A percentile compares a stretch with the other conserved stretches of the same genome.
phyloP scores from a whole-genome alignment of 768 basidiomycete genomes.

The Tylopilus subfusipes region DNA sequence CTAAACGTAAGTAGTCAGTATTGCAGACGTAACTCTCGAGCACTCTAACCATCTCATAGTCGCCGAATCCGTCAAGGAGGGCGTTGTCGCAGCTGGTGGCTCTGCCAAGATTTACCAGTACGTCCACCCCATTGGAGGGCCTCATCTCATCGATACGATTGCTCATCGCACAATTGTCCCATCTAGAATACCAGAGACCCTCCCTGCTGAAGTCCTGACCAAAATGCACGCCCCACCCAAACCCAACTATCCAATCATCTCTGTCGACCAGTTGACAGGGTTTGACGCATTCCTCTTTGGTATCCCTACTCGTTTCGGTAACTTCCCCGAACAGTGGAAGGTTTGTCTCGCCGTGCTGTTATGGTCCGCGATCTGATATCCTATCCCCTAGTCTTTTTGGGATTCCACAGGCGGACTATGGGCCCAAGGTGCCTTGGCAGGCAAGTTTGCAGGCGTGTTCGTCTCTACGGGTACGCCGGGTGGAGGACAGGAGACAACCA shows the following conservation, averaged over 20 bases:
- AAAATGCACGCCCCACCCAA: too few relatives aligned
- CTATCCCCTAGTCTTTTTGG: too few relatives aligned
- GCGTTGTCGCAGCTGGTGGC: conserved; percentile 49
- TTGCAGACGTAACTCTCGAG: neutral
- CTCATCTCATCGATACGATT: too few relatives aligned
- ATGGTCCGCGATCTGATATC: neutral
- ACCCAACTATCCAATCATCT: too few relatives aligned
- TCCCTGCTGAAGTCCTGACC: conserved; percentile 59
- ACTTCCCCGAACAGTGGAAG: conserved; percentile 79
- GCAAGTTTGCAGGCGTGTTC: conserved; percentile 78
- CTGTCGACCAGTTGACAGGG: conserved; percentile 40
- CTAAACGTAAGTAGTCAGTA: conserved; percentile 45
- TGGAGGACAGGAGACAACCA: conserved; percentile 75
- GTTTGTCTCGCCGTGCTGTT: conserved; percentile 29
- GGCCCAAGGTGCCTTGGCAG: conserved; percentile 54
- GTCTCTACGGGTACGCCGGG: conserved; percentile 70
- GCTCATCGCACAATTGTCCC: too few relatives aligned
- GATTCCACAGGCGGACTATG: conserved; percentile 69
- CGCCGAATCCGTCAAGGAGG: conserved; percentile 51
- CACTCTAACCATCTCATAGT: conserved; percentile 39
- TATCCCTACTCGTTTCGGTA: conserved; percentile 77
- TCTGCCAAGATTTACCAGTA: conserved; percentile 53
- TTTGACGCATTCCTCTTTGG: conserved; percentile 45
- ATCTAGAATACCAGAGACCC: conserved; percentile 72
- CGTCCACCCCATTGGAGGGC: conserved; percentile 29